Evolutionary conservation across 306 rosid species (phyloP).

Genomic region (Quercus glauca): DNA sequence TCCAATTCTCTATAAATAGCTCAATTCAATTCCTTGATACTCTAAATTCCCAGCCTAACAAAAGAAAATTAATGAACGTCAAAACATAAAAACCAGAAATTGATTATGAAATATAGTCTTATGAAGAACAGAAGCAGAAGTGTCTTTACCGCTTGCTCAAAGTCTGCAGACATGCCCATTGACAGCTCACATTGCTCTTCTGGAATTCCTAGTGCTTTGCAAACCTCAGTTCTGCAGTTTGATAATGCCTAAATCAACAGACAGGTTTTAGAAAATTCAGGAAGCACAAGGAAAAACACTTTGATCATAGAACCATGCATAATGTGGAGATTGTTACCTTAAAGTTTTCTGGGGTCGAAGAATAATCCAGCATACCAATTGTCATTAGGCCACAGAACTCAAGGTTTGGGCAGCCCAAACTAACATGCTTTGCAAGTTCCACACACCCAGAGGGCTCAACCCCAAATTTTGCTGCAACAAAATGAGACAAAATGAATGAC

Average conservation of each 20-base stretch:
- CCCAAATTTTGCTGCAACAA: slow-evolving; percentile 76
- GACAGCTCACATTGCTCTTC: slow-evolving; percentile 84
- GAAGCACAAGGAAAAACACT: slow-evolving; percentile 7
- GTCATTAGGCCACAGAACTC: slow-evolving; percentile 90
- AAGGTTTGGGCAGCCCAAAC: slow-evolving; percentile 63
- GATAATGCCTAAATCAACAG: slow-evolving; percentile 50
- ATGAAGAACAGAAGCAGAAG: background rate
- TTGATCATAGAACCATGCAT: background rate
- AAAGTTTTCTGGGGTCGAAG: slow-evolving; percentile 91
- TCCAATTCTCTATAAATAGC: background rate
- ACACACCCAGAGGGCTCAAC: slow-evolving; percentile 75
- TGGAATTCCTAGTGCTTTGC: slow-evolving; percentile 65
- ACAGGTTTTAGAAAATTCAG: slow-evolving; percentile 13
- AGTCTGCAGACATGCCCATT: slow-evolving; percentile 97
- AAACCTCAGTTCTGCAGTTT: slow-evolving; percentile 73
- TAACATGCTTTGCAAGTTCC: slow-evolving; percentile 79
- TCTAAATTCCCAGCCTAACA: background rate
- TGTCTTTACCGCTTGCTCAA: slow-evolving; percentile 86
- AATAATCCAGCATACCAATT: slow-evolving; percentile 88
- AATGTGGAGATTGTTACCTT: slow-evolving; percentile 39
- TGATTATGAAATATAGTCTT: background rate
- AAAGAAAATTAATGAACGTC: background rate
- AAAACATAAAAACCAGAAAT: background rate
- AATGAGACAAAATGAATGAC: slow-evolving; percentile 13
- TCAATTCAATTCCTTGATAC: background rate